phyloP scores from a whole-genome alignment of 2,329 filamentous ascomycete species.

The Nigrograna mackinnonii region DNA sequence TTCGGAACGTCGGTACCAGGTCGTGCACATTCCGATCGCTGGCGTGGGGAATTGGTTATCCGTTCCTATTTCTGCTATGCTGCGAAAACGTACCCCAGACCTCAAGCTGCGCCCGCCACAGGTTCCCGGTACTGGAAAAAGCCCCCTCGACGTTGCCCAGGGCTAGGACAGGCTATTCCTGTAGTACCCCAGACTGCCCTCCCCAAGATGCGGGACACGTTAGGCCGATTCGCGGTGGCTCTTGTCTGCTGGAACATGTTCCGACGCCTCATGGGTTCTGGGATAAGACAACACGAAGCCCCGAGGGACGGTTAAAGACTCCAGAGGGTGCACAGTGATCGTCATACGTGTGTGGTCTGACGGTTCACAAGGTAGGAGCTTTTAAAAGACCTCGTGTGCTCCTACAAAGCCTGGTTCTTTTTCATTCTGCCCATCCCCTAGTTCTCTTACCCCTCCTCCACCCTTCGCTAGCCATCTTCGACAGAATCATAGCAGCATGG shows the following conservation, averaged over 20 bases:
- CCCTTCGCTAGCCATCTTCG: neutral
- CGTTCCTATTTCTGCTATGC: too few species aligned
- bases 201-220: conserved; percentile 15
- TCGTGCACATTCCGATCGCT: too few species aligned
- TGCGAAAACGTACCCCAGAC: too few species aligned
- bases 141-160: too few species aligned
- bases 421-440: neutral
- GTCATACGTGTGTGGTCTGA: conserved; percentile 21
- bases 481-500: conserved; percentile 17
- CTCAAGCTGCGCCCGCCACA: too few species aligned
- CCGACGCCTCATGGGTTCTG: conserved; percentile 6
- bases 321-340: conserved; percentile 16
- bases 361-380: conserved; percentile 3
- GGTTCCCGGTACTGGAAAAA: too few species aligned
- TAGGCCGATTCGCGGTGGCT: too few species aligned
- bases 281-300: conserved; percentile 8
- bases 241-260: conserved; percentile 10
- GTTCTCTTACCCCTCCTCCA: conserved; percentile 2
- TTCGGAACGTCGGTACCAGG: too few species aligned
- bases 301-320: conserved; percentile 34
- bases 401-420: conserved; percentile 1
- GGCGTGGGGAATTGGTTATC: too few species aligned
- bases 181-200: conserved; percentile 12
- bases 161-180: too few species aligned
- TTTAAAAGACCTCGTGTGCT: conserved; percentile 11